Percentiles rank a stretch among this genome's conserved stretches.
Evolutionary conservation across 768 basidiomycete species (phyloP).

Genomic region (Rhodotorula taiwanensis): DNA sequence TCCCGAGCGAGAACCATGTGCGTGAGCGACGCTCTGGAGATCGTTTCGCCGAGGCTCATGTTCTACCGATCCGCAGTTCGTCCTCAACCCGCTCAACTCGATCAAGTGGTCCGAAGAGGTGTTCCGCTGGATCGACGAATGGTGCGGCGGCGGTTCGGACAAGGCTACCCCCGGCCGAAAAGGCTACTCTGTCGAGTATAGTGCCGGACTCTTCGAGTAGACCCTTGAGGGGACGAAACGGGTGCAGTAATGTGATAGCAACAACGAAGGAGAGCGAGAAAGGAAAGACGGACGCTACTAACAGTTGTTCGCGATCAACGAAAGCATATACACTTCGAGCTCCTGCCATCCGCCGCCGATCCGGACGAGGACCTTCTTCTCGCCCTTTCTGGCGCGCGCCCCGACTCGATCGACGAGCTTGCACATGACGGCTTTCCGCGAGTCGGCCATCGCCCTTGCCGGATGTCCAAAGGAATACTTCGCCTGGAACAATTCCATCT

Average conservation of each 20-base stretch:
- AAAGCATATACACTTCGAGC: conserved; percentile 11
- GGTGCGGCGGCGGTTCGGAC: conserved; percentile 24
- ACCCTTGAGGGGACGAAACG: no score
- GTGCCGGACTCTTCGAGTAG: no score
- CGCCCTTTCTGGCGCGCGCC: conserved; percentile 49
- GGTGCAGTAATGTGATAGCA: no score
- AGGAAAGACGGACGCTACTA: background rate
- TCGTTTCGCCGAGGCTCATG: conserved; percentile 2
- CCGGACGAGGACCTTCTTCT: conserved; percentile 84
- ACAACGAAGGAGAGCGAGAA: background rate
- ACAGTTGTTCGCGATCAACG: background rate
- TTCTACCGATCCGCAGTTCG: conserved; percentile 40
- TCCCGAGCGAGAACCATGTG: conserved; percentile 78
- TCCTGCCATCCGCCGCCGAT: conserved; percentile 56
- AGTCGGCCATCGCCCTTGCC: background rate
- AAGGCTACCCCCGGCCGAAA: background rate
- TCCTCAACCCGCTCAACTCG: conserved; percentile 57
- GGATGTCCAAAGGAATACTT: conserved; percentile 60
- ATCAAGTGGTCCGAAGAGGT: conserved; percentile 81
- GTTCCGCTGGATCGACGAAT: conserved; percentile 71
- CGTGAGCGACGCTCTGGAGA: no score
- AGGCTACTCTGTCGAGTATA: no score
- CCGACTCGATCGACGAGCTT: conserved; percentile 71
- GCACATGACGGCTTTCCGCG: conserved; percentile 66
- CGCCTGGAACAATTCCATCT: conserved; percentile 66